phyloP scores from a whole-genome alignment of 2,329 filamentous ascomycete genomes.

The Fusarium anthophilum region DNA sequence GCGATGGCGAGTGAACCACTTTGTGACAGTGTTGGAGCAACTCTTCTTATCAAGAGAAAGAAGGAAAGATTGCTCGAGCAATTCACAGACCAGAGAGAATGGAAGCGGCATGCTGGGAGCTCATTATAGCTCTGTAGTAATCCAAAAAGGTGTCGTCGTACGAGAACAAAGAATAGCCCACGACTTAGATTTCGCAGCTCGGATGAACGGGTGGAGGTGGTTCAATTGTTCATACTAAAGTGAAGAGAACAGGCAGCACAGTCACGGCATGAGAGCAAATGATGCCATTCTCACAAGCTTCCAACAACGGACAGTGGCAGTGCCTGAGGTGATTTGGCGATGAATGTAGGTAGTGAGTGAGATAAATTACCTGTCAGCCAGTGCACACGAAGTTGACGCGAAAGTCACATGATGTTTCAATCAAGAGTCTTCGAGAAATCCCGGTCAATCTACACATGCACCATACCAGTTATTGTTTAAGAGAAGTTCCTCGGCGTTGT shows the following conservation, averaged over 20 bases:
- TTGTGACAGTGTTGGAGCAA: conserved; percentile 53
- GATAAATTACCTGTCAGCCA: conserved; percentile 41
- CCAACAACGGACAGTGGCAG: not conserved
- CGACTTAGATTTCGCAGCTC: not conserved
- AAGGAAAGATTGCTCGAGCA: conserved; percentile 74
- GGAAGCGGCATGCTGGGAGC: conserved; percentile 66
- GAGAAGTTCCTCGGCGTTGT: not conserved
- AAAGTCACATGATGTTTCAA: conserved; percentile 45
- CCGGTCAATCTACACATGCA: not conserved
- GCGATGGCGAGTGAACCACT: conserved; percentile 77
- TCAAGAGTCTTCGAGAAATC: not conserved
- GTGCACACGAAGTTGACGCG: conserved; percentile 41
- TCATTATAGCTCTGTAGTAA: conserved; percentile 2
- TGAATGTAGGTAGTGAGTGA: conserved; percentile 21
- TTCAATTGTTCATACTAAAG: not conserved
- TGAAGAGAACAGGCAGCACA: conserved; percentile 20
- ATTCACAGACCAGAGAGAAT: conserved; percentile 77
- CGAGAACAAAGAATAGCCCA: not conserved
- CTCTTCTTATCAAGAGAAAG: conserved; percentile 47
- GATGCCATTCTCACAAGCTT: conserved; percentile 4
- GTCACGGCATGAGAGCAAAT: not conserved
- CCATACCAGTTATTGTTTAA: not conserved
- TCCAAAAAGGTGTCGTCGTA: not conserved
- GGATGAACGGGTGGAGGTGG: not conserved
- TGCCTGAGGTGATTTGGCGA: conserved; percentile 13